Conservation (phyloP, 345 rosid species). For the Excoecaria agallocha region DNA sequence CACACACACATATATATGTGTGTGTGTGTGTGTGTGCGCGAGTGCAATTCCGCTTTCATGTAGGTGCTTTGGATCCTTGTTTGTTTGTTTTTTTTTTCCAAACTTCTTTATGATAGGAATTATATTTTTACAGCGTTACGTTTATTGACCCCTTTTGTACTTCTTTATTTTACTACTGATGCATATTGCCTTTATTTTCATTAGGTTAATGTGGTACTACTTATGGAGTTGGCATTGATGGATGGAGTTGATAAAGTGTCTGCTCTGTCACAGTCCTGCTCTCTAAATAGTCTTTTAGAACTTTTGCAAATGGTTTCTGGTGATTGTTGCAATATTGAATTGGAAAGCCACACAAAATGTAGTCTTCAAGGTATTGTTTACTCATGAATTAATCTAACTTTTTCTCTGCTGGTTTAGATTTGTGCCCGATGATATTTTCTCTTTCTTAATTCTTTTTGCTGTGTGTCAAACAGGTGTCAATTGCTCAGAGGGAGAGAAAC, state of each 20-base stretch:
- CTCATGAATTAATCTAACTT: slow-evolving; percentile 9
- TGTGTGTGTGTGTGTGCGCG: no score
- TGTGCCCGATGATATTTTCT: slow-evolving; percentile 18
- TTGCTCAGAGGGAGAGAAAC: slow-evolving; percentile 76
- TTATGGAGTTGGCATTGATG: slow-evolving; percentile 72
- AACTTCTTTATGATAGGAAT: background rate
- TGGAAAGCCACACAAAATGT: slow-evolving; percentile 54
- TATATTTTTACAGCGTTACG: background rate
- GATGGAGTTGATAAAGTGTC: slow-evolving; percentile 54
- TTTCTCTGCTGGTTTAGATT: slow-evolving; percentile 16
- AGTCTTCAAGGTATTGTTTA: slow-evolving; percentile 59
- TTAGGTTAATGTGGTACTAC: slow-evolving; percentile 54
- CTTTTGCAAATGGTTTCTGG: slow-evolving; percentile 49
- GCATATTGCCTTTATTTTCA: slow-evolving; percentile 17
- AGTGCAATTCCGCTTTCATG: no score
- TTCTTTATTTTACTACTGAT: background rate
- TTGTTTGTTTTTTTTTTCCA: background rate
- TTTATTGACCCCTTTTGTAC: background rate
- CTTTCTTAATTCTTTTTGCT: slow-evolving; percentile 7
- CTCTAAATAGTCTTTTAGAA: slow-evolving; percentile 51
- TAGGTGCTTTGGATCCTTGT: background rate
- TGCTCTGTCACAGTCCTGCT: slow-evolving; percentile 40
- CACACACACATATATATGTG: no score
- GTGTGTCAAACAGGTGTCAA: slow-evolving; percentile 35
- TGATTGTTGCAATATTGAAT: slow-evolving; percentile 33